Base-by-base conservation (phyloP, 1,284 basidiomycete species). In the Cryptococcus sp. region DNA sequence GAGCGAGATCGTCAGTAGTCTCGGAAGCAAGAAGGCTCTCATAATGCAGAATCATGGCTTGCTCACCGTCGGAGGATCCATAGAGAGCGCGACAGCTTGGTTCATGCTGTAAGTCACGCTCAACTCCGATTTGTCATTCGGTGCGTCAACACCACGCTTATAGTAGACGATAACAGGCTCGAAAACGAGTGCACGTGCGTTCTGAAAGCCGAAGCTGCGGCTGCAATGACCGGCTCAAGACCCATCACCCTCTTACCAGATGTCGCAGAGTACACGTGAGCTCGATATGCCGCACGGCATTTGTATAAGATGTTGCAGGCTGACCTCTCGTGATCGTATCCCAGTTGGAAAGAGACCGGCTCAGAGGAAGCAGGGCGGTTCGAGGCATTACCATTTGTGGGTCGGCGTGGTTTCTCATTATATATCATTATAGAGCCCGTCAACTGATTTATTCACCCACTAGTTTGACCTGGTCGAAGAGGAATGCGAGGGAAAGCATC, bases 31-130 rank as follows among this genome's bases (percentile, higher is more conserved):
- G 54, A 78, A 79, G 53, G 76, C 78, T 7, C 55, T 79, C 44
- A 73, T 80, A 48, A 53, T 80, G 25, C 80, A 86, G 74, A 87
- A 87, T 63, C 85, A 86, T 61, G 86, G 86, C 11, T 74, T 84
- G 39, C 79, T 87, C 50, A 80, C 83, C 7, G 80, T 80, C 23
- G 80, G 80, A 41, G 66, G 63, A 25, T 61, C 56, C 47, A 66
- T 68, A 39, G 66, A 68, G 46, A 60, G 59, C 48, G 66, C 68
- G 1, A 55, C 62, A 5, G 59, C 61, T 2, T 67, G 68, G 66
- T 70, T 69, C 56, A 61, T 61, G 54, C 29, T 67, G 69, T 71
- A 49, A 57, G 69, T 66, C 6, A 13, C n/a, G 17, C n/a, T 0
- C 3, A 25, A n/a, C n/a, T n/a, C 11, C 25, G 25, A 22, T 5